Evolutionary conservation across 2,329 filamentous ascomycete genomes (phyloP), one percentile per base, ranked within the genome.

Genomic region (Stachybotrys chlorohalonatus): DNA sequence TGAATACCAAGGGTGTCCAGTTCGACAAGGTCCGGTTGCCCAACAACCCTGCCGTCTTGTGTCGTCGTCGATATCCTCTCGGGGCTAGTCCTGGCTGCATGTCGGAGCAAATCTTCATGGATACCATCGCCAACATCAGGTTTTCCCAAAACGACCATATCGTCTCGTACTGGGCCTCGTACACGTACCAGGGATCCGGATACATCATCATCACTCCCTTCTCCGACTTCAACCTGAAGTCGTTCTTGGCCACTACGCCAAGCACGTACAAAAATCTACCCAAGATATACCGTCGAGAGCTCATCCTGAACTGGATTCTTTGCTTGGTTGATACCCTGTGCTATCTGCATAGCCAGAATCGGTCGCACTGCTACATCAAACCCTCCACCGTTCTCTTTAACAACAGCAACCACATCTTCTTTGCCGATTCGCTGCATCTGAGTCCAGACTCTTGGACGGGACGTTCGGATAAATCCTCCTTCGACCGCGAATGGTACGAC

Each of bases 301-400:
- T 86, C 15, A 66, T 90, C 6, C 74, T 89, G 64, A 85, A 88
- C 66, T 91, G 87, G 87, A 81, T 90, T 62, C 83, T 87, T 63
- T 91, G 87, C 65, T 75, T 91, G 5, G 76, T 80, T 47, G 85
- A 89, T 65, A 84, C 86, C 1, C 64, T 90, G 15, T 81, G 84
- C 53, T 87, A 80, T 58, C 70, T 91, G 2, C 87, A 91, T 64
- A 78, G 77, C 58, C 78, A 78, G 51, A 82, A 83, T 1, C 77
- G 82, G 30, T 79, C 80, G 3, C 87, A 91, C 61, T 80, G 81
- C 24, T 83, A 82, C 51, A 89, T 92, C 65, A 83, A 82, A 57
- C 87, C 87, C 1, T 86, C 85, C 0, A 87, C 85, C 9, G 77
- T 91, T 30, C 76, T 87, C 62, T 81, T 90, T 60, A 82, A 85